These are phyloP conservation scores for Cladosporium sp. DNA, from an alignment of 2,329 filamentous ascomycete genomes.

Conservation along the genomic window DNA sequence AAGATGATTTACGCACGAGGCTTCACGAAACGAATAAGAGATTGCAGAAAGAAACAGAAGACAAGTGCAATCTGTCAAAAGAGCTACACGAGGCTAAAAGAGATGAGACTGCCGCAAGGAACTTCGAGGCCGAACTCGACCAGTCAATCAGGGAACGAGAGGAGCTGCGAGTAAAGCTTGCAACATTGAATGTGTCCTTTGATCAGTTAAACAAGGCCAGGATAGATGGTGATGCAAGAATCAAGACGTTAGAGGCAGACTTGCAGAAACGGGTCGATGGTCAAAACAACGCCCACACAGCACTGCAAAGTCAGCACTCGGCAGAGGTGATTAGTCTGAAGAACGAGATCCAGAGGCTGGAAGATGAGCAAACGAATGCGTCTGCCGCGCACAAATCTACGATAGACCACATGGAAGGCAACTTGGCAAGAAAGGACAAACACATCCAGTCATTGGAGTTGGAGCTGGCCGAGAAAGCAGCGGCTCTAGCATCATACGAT, in stretches of 20 bases:
- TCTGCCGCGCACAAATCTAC: too few relatives aligned
- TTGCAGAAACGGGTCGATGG: not conserved
- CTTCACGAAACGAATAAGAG: constrained; percentile 8
- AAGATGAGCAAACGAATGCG: not conserved
- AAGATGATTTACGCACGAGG: not conserved
- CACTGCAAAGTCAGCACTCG: constrained; percentile 7
- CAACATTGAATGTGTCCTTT: not conserved
- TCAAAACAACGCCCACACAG: not conserved
- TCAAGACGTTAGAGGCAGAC: not conserved
- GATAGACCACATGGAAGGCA: too few relatives aligned
- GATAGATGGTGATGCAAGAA: not conserved
- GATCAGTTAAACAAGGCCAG: not conserved
- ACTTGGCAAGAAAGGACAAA: not conserved
- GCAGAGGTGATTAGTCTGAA: not conserved
- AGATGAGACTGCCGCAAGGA: not conserved
- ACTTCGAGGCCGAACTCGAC: constrained; percentile 3
- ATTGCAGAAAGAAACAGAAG: not conserved
- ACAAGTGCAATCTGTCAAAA: not conserved
- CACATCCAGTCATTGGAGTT: too few relatives aligned
- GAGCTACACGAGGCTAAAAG: not conserved
- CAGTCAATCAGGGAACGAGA: not conserved
- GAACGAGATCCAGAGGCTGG: not conserved
- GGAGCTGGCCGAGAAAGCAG: not conserved
- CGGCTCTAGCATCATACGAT: not conserved
- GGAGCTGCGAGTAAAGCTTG: not conserved